Evolutionary conservation across 306 rosid species (phyloP).

Genomic region (Prinsepia uniflora): DNA sequence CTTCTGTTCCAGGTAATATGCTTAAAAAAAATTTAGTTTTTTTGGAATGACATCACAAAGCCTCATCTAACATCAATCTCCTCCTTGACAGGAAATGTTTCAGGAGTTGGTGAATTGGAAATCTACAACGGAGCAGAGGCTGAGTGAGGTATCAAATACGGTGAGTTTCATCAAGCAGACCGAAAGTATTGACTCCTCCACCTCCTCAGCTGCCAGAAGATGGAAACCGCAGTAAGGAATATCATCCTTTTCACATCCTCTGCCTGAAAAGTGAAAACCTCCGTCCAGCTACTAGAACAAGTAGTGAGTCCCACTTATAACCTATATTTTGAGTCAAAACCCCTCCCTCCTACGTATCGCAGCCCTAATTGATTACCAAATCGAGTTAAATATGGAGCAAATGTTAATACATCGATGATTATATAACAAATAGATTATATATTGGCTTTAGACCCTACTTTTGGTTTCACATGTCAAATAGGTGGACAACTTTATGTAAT

Average conservation of each 20-base stretch:
- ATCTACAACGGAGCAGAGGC: constrained; percentile 67
- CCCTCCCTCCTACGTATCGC: not conserved
- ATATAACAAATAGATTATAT: not conserved
- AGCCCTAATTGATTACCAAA: not conserved
- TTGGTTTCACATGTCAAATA: too few species aligned
- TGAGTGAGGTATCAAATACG: constrained; percentile 53
- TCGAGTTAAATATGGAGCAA: not conserved
- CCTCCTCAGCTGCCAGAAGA: constrained; percentile 14
- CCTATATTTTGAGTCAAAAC: not conserved
- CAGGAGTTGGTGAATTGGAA: constrained; percentile 74
- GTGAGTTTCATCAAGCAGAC: constrained; percentile 49
- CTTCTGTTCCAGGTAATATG: constrained; percentile 61
- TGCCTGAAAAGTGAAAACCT: constrained; percentile 5
- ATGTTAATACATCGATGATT: not conserved
- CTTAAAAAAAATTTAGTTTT: not conserved
- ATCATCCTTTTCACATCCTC: not conserved
- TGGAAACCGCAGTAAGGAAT: constrained; percentile 10
- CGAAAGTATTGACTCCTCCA: constrained; percentile 31
- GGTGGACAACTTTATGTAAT: too few species aligned
- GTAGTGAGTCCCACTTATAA: constrained; percentile 2
- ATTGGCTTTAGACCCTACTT: not conserved
- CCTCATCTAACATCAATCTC: constrained; percentile 3
- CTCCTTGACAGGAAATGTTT: constrained; percentile 59
- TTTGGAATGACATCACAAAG: not conserved
- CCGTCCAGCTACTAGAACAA: constrained; percentile 8